phyloP scores from a whole-genome alignment of 768 basidiomycete species.

The Psilocybe subaeruginosa region DNA sequence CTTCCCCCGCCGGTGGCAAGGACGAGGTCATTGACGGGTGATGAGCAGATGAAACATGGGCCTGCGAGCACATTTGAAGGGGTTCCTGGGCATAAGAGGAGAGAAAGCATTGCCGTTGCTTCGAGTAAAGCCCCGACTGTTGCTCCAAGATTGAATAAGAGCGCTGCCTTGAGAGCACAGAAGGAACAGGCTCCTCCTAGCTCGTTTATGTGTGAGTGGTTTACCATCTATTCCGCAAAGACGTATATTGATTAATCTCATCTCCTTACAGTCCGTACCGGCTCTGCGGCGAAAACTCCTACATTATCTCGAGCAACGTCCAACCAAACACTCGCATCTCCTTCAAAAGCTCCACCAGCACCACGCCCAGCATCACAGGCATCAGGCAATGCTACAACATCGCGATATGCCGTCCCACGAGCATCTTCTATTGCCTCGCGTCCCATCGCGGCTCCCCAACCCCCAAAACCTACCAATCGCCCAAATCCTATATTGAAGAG shows the following conservation, averaged over 20 bases:
- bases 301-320: conserved; percentile 50
- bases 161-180: conserved; percentile 66
- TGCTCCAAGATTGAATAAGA: conserved; percentile 78
- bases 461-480: conserved; percentile 2
- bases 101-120: conserved; percentile 74
- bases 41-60: conserved; percentile 35
- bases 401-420: conserved; percentile 33
- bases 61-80: conserved; percentile 61
- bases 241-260: not conserved
- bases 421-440: conserved; percentile 44
- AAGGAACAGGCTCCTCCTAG: conserved; percentile 66
- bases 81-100: conserved; percentile 83
- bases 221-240: not conserved
- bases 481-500: not conserved
- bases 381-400: conserved; percentile 19
- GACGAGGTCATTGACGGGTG: conserved; percentile 35
- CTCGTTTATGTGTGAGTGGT: conserved; percentile 71
- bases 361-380: conserved; percentile 34
- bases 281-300: conserved; percentile 44
- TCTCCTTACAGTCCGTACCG: conserved; percentile 45
- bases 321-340: conserved; percentile 29
- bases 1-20: conserved; percentile 43
- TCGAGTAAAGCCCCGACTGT: conserved; percentile 67
- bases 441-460: conserved; percentile 10
- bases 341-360: conserved; percentile 19